Conservation (phyloP, 352 stramenopile species). For the Phytophthora pluvialis region DNA sequence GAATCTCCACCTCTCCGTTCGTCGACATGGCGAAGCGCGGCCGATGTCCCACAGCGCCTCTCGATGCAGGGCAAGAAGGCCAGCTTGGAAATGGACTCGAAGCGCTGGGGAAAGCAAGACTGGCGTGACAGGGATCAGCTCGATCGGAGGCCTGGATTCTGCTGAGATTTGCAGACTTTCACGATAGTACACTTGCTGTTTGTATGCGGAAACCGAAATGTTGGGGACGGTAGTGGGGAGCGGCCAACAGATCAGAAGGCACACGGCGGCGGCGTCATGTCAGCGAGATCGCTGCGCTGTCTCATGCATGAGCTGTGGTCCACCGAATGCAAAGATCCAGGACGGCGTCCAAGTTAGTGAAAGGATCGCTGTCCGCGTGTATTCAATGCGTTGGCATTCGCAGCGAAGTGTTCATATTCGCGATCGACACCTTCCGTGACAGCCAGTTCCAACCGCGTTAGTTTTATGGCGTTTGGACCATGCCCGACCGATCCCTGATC, state of each 20-base stretch:
- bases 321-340: neutral
- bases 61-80: conserved; percentile 14
- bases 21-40: conserved; percentile 13
- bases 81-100: conserved; percentile 16
- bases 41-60: neutral
- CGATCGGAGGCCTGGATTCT: conserved; percentile 10
- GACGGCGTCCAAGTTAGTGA: neutral
- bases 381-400: neutral
- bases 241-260: neutral
- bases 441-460: conserved; percentile 19
- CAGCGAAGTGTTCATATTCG: neutral
- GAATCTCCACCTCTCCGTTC: conserved; percentile 27
- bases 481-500: conserved; percentile 28
- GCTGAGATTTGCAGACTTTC: conserved; percentile 8
- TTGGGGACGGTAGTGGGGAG: conserved; percentile 4
- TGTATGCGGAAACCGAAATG: conserved; percentile 26
- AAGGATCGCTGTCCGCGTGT: neutral
- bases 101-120: neutral
- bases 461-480: conserved; percentile 19
- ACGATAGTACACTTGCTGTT: conserved; percentile 15
- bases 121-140: conserved; percentile 27
- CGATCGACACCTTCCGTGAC: conserved; percentile 2
- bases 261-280: neutral
- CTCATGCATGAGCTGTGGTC: conserved; percentile 6
- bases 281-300: conserved; percentile 2